Base-by-base conservation (phyloP, 2,329 filamentous ascomycete genomes). In the Huntiella moniliformis region DNA sequence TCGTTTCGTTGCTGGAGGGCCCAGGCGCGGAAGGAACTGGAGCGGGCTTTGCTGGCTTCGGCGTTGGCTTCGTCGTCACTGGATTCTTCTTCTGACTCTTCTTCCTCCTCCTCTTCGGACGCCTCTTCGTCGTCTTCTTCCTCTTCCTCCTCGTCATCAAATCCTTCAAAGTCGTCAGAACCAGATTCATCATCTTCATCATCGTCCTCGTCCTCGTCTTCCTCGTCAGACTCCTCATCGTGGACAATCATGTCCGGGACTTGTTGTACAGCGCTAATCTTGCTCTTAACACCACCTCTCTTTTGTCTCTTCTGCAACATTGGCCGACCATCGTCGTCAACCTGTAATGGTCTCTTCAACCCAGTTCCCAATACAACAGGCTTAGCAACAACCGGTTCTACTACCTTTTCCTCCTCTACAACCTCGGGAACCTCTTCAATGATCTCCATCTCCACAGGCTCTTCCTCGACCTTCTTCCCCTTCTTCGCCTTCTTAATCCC, bases 1-100 rank as follows among this genome's bases (percentile, higher is more conserved):
- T 88, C 74, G 55, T 95, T 94, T 48, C 87, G 74, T 60, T 91
- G 81, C 54, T 83, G 76, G 28, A 79, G 77, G 15, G 91, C 91
- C 91, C 91, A 98, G 2, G 80, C 73, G 60, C 96, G 96, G 68
- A 98, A 98, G 0, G 84, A 85, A 2, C 73, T 75, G 5, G 62
- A 59, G 59, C 50, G 62, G 53, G 8, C 60, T 57, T 12, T 57
- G 54, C 40, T 58, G 56, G 54, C 54, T 10, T 60, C 58, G 1
- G 60, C 56, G 3, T 57, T 55, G 0, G 58, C 55, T 6, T 56
- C 58, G 34, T 58, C 58, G 5, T 36, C 34, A n/a, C 13, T 15
- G 16, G 42, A 41, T 7, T 54, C 51, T 6, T 55, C 51, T 4
- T 42, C 57, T 17, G 54, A 60, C 5, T 58, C 56, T 16, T 60